A percentile compares a stretch with the other conserved stretches of the same genome.
These are phyloP conservation scores for Plasmodium sp. DNA, from an alignment of 169 alveolate species.

Conservation along the genomic window DNA sequence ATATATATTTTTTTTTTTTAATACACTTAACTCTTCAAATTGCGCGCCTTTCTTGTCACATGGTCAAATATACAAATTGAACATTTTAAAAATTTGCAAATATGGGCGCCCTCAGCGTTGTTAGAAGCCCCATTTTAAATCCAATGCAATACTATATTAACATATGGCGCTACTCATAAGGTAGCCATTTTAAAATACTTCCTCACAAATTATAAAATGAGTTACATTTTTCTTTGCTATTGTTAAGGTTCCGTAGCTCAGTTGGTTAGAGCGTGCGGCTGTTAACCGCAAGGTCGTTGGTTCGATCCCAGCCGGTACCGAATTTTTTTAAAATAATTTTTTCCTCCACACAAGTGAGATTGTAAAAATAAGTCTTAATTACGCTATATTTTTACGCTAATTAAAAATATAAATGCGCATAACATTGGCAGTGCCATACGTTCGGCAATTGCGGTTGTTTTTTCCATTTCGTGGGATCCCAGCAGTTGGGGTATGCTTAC, in stretches of 20 bases:
- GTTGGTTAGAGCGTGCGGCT: conserved; percentile 96
- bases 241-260: conserved; percentile 89
- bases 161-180: not conserved
- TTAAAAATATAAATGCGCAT: not conserved
- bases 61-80: too few relatives aligned
- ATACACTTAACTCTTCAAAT: not conserved
- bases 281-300: conserved; percentile 97
- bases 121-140: not conserved
- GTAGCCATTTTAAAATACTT: not conserved
- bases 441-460: not conserved
- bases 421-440: too few relatives aligned
- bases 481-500: not conserved
- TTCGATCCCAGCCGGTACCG: conserved; percentile 95
- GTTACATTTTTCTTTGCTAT: not conserved
- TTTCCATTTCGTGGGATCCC: not conserved
- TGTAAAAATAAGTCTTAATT: not conserved
- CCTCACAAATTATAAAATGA: not conserved
- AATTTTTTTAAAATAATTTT: conserved; percentile 3
- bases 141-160: not conserved
- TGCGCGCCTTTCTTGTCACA: not conserved
- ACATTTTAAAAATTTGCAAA: not conserved
- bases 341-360: not conserved
- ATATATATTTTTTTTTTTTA: not conserved
- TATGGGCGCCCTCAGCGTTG: not conserved
- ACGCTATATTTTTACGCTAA: too few relatives aligned